These are phyloP conservation scores for Flaveria bidentis DNA, from an alignment of 129 eudicot genomes.

Conservation along the genomic window DNA sequence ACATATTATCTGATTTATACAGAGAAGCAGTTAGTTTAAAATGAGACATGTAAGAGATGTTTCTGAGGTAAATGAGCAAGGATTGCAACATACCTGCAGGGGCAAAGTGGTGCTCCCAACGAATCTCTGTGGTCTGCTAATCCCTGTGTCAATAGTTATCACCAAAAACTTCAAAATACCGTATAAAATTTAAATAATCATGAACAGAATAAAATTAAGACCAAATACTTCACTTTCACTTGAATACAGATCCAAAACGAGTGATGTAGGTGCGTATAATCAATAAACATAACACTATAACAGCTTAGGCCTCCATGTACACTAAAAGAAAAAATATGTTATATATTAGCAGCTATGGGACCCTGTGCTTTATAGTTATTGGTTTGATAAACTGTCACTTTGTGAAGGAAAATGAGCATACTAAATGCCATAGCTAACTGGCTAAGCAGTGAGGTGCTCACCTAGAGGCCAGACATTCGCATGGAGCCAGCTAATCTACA, in stretches of 20 bases:
- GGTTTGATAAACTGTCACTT: neutral
- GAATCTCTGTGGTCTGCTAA: conserved; percentile 83
- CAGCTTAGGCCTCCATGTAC: neutral
- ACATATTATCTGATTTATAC: conserved; percentile 14
- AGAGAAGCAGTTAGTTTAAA: neutral
- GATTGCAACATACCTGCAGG: conserved; percentile 53
- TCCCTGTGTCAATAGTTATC: conserved; percentile 44
- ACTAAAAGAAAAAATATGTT: too few relatives aligned
- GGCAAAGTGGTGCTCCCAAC: conserved; percentile 85
- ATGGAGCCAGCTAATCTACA: neutral
- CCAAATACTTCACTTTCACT: neutral
- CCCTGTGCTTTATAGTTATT: neutral
- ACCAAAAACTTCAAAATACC: conserved; percentile 1
- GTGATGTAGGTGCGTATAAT: neutral
- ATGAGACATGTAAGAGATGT: neutral
- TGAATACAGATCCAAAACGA: neutral
- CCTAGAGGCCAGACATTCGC: neutral
- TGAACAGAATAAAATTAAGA: neutral
- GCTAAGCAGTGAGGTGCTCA: neutral
- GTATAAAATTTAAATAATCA: neutral
- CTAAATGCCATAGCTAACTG: conserved; percentile 3
- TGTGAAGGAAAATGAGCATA: neutral
- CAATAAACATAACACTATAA: neutral
- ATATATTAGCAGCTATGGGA: too few relatives aligned
- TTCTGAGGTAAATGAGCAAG: neutral